These are phyloP conservation scores for Claviceps spartinae DNA, from an alignment of 2,329 filamentous ascomycete genomes.

Conservation along the genomic window DNA sequence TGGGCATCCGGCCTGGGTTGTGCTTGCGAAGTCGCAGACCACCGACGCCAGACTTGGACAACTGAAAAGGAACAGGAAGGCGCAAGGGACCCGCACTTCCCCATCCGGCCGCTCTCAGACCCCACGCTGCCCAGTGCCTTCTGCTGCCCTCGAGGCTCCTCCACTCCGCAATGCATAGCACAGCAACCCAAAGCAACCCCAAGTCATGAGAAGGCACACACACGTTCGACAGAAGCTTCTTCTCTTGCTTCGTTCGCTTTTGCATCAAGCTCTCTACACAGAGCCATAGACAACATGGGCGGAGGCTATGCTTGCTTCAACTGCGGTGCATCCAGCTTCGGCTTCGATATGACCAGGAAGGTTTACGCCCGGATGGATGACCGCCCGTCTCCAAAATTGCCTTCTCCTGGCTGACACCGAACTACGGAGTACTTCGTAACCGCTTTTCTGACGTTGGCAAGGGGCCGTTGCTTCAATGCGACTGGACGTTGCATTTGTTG, in stretches of 20 bases:
- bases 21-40: constrained; percentile 1
- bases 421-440: background rate
- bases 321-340: background rate
- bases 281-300: too few species aligned
- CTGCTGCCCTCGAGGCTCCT: too few species aligned
- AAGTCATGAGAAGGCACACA: too few species aligned
- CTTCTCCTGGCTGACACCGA: background rate
- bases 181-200: background rate
- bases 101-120: background rate
- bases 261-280: too few species aligned
- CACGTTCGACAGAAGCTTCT: too few species aligned
- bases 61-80: background rate
- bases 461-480: background rate
- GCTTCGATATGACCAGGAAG: background rate
- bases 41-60: too few species aligned
- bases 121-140: background rate
- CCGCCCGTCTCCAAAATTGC: background rate
- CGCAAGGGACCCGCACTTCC: background rate
- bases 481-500: constrained; percentile 1
- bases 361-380: background rate
- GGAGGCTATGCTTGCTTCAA: too few species aligned
- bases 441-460: background rate
- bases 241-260: too few species aligned
- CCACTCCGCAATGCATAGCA: too few species aligned
- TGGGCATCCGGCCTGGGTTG: constrained; percentile 7